Evolutionary conservation across 345 rosid species (phyloP).

Genomic region (Passiflora organensis): DNA sequence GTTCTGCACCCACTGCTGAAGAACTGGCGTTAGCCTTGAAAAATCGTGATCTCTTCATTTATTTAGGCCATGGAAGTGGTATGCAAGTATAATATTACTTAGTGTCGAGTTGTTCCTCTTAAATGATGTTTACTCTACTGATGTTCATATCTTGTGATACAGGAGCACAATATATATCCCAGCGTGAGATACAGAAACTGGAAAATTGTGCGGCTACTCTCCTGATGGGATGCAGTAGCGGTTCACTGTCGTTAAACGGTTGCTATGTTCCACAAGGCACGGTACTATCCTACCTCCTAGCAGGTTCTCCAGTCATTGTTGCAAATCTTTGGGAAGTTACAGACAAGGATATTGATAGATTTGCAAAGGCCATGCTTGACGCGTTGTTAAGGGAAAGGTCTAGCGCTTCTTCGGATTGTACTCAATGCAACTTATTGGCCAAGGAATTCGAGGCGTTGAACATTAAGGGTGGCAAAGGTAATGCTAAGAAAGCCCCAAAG

Average conservation of each 20-base stretch:
- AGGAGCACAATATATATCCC: conserved; percentile 76
- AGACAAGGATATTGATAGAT: conserved; percentile 85
- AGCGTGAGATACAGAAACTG: conserved; percentile 60
- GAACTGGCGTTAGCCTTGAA: conserved; percentile 66
- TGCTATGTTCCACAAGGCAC: conserved; percentile 73
- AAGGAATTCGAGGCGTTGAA: conserved; percentile 51
- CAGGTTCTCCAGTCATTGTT: conserved; percentile 75
- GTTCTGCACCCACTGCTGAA: conserved; percentile 60
- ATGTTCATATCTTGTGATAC: conserved; percentile 6
- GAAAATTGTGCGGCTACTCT: conserved; percentile 74
- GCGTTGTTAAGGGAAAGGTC: conserved; percentile 77
- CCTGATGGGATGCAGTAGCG: conserved; percentile 95
- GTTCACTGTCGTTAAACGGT: conserved; percentile 64
- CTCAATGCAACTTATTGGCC: conserved; percentile 38
- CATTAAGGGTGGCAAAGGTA: conserved; percentile 33
- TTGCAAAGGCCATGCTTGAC: conserved; percentile 70
- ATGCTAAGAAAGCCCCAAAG: conserved; percentile 30
- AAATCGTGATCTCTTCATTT: conserved; percentile 80
- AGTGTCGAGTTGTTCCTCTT: conserved; percentile 5
- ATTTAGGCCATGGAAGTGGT: conserved; percentile 97
- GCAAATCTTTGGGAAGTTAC: conserved; percentile 96
- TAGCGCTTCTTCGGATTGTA: conserved; percentile 29
- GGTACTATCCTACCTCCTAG: conserved; percentile 61
- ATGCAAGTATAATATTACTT: conserved; percentile 19
- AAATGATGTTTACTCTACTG: conserved; percentile 11